A percentile compares a stretch with the other conserved stretches of the same genome.
These are phyloP conservation scores for Pseudocercospora fuligena DNA, from an alignment of 2,329 filamentous ascomycete species.

Conservation along the genomic window DNA sequence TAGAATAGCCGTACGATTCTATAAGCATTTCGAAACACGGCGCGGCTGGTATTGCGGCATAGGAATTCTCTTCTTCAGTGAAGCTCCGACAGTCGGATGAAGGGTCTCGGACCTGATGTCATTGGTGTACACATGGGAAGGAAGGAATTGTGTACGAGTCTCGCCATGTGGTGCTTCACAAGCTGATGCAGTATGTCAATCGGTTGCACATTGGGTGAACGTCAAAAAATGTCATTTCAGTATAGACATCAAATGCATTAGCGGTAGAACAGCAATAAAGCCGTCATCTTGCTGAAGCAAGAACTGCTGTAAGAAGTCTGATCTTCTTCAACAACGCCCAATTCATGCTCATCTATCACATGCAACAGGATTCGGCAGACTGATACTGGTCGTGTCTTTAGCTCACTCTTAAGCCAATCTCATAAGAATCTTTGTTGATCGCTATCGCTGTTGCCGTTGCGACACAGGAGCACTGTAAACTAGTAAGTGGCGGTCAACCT, in stretches of 20 bases:
- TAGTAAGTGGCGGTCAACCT: too few relatives aligned
- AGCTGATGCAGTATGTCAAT: neutral
- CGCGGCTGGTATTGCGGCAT: neutral
- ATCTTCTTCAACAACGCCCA: neutral
- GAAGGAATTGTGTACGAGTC: neutral
- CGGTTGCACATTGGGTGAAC: too few relatives aligned
- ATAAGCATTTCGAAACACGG: neutral
- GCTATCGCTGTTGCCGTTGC: too few relatives aligned
- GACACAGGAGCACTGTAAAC: too few relatives aligned
- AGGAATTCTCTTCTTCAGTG: neutral
- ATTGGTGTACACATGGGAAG: neutral
- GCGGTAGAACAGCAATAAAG: neutral
- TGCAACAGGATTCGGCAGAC: too few relatives aligned
- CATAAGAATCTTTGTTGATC: too few relatives aligned
- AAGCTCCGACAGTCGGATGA: neutral
- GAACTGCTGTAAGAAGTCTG: slow-evolving; percentile 5
- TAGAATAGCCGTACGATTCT: neutral
- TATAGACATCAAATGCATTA: neutral
- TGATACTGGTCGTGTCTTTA: too few relatives aligned
- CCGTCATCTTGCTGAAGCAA: neutral
- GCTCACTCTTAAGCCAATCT: too few relatives aligned
- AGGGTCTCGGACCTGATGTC: neutral
- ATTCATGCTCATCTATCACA: neutral
- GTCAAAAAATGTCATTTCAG: neutral
- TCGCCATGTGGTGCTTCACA: too few relatives aligned